Evolutionary conservation across 305 asterid species (phyloP).

Genomic region (Fraxinus floribunda): DNA sequence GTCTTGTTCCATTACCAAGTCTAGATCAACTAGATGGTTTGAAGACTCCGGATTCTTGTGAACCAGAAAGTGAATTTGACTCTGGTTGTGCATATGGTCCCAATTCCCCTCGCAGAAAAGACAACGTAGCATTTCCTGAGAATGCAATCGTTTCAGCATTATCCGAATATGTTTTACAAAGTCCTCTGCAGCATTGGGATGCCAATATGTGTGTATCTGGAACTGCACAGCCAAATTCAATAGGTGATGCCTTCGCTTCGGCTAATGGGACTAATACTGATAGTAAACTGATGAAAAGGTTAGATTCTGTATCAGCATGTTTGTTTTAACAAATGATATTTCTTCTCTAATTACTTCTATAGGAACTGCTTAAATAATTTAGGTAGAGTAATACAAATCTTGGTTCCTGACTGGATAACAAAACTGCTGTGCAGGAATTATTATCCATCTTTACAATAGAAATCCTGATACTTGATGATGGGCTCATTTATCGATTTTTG

Average conservation of each 20-base stretch:
- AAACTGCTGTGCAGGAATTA: not conserved
- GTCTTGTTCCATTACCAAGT: conserved; percentile 33
- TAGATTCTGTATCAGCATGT: conserved; percentile 34
- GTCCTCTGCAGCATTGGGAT: conserved; percentile 46
- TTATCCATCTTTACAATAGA: not conserved
- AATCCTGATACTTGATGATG: not conserved
- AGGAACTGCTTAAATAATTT: not conserved
- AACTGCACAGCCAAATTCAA: conserved; percentile 31
- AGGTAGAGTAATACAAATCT: not conserved
- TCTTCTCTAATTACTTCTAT: conserved; percentile 7
- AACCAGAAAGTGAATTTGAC: conserved; percentile 43
- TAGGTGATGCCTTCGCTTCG: conserved; percentile 35
- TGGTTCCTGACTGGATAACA: not conserved
- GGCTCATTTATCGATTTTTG: not conserved
- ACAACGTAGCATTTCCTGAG: conserved; percentile 47
- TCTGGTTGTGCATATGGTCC: conserved; percentile 70
- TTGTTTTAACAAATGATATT: conserved; percentile 13
- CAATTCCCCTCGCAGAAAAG: conserved; percentile 73
- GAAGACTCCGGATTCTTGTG: conserved; percentile 41
- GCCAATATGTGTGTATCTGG: conserved; percentile 39
- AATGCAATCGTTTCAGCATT: conserved; percentile 69
- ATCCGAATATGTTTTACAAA: conserved; percentile 52
- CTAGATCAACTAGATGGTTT: conserved; percentile 35
- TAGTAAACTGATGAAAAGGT: conserved; percentile 53
- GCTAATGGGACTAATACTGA: conserved; percentile 39